phyloP scores from a whole-genome alignment of 2,329 filamentous ascomycete species.

The Didymosphaeria variabile region DNA sequence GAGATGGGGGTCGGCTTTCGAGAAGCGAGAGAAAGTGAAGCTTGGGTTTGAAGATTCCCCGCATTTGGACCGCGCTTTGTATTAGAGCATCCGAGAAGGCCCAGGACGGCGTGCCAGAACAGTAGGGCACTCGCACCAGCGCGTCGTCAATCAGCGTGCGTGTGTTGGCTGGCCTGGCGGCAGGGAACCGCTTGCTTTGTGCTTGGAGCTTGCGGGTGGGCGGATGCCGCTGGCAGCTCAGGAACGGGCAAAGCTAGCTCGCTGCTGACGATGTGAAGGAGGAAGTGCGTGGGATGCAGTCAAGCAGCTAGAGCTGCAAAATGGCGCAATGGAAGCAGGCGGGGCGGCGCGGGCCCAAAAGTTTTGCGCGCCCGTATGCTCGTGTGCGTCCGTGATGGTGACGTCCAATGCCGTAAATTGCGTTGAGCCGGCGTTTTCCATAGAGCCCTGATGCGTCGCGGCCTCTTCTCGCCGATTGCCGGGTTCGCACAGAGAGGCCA shows the following conservation, averaged over 20 bases:
- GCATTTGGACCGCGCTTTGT: conserved; percentile 46
- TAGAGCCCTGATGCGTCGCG: no score
- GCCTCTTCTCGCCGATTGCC: conserved; percentile 22
- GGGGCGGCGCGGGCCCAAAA: conserved; percentile 8
- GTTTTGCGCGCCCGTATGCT: conserved; percentile 21
- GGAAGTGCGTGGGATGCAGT: background rate
- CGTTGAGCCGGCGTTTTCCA: conserved; percentile 36
- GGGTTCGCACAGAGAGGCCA: conserved; percentile 9
- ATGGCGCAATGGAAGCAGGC: conserved; percentile 9
- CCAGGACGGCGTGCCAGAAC: conserved; percentile 35
- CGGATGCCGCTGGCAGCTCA: conserved; percentile 11
- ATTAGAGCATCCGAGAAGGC: conserved; percentile 36
- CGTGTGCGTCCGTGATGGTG: conserved; percentile 30
- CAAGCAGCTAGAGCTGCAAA: conserved; percentile 9
- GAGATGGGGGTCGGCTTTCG: conserved; percentile 39
- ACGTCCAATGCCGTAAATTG: background rate
- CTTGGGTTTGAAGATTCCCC: conserved; percentile 46
- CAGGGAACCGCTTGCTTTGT: conserved; percentile 39
- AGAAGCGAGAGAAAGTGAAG: conserved; percentile 43
- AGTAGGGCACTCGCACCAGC: conserved; percentile 39
- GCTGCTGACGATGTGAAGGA: conserved; percentile 3
- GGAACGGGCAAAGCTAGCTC: conserved; percentile 9
- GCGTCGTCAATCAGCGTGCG: conserved; percentile 34
- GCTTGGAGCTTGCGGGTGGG: conserved; percentile 4
- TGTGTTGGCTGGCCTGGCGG: conserved; percentile 29